Conservation (phyloP, 495 filamentous ascomycete genomes). For the Xanthoparmelia taractica region DNA sequence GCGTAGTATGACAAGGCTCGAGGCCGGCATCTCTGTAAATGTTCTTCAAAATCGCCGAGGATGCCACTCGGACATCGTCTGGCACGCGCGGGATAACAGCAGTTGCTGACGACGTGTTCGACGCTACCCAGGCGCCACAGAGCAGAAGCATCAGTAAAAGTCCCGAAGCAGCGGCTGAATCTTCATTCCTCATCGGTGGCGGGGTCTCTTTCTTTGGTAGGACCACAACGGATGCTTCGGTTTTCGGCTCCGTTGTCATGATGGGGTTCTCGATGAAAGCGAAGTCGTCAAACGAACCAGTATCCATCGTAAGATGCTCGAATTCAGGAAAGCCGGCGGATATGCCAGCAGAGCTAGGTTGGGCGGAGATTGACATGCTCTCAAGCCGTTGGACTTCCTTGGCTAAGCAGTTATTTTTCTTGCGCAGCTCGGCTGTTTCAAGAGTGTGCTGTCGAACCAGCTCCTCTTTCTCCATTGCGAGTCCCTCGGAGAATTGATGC, state of each 20-base stretch:
- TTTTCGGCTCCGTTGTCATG: conserved; percentile 41
- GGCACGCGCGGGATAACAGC: conserved; percentile 70
- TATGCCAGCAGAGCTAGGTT: conserved; percentile 53
- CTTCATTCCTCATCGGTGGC: conserved; percentile 43
- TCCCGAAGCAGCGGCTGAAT: conserved; percentile 56
- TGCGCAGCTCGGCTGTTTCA: conserved; percentile 89
- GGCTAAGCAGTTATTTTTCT: conserved; percentile 84
- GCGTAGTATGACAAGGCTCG: conserved; percentile 17
- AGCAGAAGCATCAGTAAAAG: conserved; percentile 80
- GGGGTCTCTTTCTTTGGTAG: conserved; percentile 49
- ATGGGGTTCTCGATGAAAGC: conserved; percentile 55
- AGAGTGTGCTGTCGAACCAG: conserved; percentile 82
- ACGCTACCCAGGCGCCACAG: conserved; percentile 92
- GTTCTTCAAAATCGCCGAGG: conserved; percentile 79
- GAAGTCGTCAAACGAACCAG: conserved; percentile 68
- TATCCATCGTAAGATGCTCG: conserved; percentile 74
- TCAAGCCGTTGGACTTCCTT: conserved; percentile 77
- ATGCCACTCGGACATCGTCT: conserved; percentile 87
- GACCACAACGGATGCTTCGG: conserved; percentile 41
- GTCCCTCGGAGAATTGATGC: conserved; percentile 63
- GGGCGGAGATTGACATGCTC: conserved; percentile 51
- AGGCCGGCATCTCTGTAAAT: conserved; percentile 76
- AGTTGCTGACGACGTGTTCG: conserved; percentile 56
- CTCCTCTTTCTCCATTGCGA: conserved; percentile 85
- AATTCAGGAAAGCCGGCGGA: conserved; percentile 68